These are phyloP conservation scores for Anacardium occidentale DNA, from an alignment of 345 rosid species.

Conservation along the genomic window DNA sequence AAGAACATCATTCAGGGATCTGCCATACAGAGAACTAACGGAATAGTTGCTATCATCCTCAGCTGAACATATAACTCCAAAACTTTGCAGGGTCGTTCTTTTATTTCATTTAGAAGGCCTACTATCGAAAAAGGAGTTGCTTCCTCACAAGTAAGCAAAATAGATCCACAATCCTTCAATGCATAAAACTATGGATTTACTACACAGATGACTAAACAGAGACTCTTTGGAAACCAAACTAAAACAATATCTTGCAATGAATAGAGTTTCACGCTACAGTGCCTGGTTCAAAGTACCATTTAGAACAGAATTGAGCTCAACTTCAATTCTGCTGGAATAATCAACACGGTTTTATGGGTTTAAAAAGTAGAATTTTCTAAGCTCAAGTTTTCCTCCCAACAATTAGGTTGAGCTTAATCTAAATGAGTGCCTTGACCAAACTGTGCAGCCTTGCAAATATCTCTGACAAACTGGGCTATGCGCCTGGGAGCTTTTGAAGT, in stretches of 20 bases:
- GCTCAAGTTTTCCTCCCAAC: neutral
- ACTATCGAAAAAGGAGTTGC: neutral
- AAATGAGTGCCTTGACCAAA: neutral
- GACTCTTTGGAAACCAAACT: neutral
- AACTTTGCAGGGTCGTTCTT: neutral
- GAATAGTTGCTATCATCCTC: neutral
- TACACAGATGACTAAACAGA: neutral
- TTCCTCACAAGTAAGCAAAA: neutral
- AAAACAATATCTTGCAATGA: neutral
- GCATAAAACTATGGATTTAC: neutral
- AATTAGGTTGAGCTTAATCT: neutral
- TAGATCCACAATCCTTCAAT: conserved; percentile 4
- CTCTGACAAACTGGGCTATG: neutral
- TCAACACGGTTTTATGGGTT: neutral
- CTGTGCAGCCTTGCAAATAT: neutral
- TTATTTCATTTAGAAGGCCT: neutral
- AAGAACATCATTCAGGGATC: neutral
- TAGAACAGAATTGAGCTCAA: neutral
- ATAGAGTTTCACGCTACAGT: neutral
- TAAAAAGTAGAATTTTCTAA: neutral
- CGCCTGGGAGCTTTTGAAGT: neutral
- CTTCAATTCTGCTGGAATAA: neutral
- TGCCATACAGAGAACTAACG: neutral
- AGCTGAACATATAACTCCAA: neutral
- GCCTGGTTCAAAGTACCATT: neutral